phyloP scores from a whole-genome alignment of 306 rosid species.

The Corylus heterophylla region DNA sequence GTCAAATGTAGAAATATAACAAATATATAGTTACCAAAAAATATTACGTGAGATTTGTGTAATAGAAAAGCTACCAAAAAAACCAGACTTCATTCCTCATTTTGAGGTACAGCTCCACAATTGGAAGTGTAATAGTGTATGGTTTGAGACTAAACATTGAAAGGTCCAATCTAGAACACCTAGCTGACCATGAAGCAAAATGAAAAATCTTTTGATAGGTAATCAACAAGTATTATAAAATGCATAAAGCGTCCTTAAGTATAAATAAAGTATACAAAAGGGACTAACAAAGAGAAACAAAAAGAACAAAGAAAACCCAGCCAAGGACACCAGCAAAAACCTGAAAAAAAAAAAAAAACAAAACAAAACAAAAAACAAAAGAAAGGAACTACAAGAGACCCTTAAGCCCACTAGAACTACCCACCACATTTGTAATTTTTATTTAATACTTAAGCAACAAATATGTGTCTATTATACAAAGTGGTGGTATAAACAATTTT shows the following conservation, averaged over 20 bases:
- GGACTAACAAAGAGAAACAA: too few relatives aligned
- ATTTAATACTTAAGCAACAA: neutral
- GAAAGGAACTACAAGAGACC: too few relatives aligned
- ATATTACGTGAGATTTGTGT: neutral
- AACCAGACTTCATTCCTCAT: constrained; percentile 18
- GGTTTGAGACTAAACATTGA: constrained; percentile 9
- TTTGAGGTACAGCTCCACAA: neutral
- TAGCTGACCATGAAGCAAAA: constrained; percentile 12
- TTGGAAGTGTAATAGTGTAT: constrained; percentile 5
- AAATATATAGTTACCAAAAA: neutral
- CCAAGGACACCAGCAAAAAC: too few relatives aligned
- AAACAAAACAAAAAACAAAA: too few relatives aligned
- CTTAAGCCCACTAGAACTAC: too few relatives aligned
- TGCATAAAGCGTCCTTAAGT: too few relatives aligned
- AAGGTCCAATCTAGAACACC: constrained; percentile 12
- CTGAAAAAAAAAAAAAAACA: too few relatives aligned
- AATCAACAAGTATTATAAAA: too few relatives aligned
- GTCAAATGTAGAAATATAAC: neutral
- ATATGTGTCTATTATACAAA: neutral
- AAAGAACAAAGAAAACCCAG: too few relatives aligned
- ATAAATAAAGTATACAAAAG: too few relatives aligned
- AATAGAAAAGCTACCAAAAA: constrained; percentile 16
- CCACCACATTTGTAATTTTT: too few relatives aligned
- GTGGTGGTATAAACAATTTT: neutral
- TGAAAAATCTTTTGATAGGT: neutral